Conservation (phyloP, 495 filamentous ascomycete species). For the Penicillium lividum region DNA sequence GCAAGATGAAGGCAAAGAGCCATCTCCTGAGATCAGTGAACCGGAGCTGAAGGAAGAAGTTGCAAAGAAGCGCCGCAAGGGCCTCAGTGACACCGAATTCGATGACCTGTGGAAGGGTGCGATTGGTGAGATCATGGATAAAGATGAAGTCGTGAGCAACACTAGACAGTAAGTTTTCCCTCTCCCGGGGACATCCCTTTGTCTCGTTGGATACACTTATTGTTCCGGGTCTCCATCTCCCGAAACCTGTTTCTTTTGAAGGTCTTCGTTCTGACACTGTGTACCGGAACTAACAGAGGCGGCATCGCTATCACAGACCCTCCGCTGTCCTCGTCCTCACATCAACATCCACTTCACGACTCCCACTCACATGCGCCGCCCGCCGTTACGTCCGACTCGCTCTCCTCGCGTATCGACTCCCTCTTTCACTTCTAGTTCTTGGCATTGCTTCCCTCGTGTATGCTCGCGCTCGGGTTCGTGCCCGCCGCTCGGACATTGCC, state of each 20-base stretch:
- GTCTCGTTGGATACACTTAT: conserved; percentile 16
- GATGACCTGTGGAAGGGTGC: conserved; percentile 88
- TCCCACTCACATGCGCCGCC: conserved; percentile 87
- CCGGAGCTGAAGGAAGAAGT: conserved; percentile 75
- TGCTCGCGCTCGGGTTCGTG: conserved; percentile 54
- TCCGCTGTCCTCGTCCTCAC: conserved; percentile 58
- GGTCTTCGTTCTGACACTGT: conserved; percentile 51
- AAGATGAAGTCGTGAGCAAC: conserved; percentile 77
- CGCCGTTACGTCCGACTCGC: conserved; percentile 86
- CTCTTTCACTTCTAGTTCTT: conserved; percentile 72
- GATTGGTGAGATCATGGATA: conserved; percentile 76
- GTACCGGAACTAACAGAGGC: conserved; percentile 74
- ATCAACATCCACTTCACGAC: conserved; percentile 76
- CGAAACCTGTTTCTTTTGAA: conserved; percentile 23
- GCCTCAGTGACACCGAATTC: conserved; percentile 84
- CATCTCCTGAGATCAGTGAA: conserved; percentile 68
- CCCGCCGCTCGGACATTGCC: conserved; percentile 61
- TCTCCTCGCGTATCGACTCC: conserved; percentile 92
- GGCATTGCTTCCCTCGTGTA: conserved; percentile 53
- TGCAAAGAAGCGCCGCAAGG: conserved; percentile 68
- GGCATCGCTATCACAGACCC: conserved; percentile 68
- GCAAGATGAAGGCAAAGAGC: conserved; percentile 58
- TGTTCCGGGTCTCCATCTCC: conserved; percentile 22
- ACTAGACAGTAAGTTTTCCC: conserved; percentile 71
- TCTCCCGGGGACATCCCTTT: conserved; percentile 34